A percentile compares a stretch with the other conserved stretches of the same genome.
phyloP scores from a whole-genome alignment of 2,329 filamentous ascomycete species.

The Claviceps purpurea region DNA sequence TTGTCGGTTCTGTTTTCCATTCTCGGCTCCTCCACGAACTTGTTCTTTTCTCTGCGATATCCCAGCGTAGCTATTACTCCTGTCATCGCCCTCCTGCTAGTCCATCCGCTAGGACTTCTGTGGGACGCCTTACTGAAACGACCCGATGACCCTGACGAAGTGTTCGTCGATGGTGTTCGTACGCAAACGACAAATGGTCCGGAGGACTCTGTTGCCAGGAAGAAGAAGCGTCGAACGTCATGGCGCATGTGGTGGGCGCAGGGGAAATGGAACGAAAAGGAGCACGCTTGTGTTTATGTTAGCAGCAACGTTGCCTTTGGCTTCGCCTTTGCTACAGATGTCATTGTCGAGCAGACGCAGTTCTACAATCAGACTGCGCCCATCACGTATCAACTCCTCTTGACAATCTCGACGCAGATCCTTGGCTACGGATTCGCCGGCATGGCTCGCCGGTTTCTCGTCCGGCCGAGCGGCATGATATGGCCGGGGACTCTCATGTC shows the following conservation, averaged over 20 bases:
- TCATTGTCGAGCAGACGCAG: constrained; percentile 79
- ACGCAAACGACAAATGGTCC: constrained; percentile 10
- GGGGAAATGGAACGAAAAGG: constrained; percentile 76
- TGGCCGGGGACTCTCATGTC: constrained; percentile 85
- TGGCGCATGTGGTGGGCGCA: constrained; percentile 64
- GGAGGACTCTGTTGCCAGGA: constrained; percentile 8
- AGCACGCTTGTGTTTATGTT: constrained; percentile 79
- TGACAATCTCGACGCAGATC: constrained; percentile 77
- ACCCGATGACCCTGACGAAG: constrained; percentile 34
- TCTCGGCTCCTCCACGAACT: constrained; percentile 68
- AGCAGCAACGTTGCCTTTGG: constrained; percentile 84
- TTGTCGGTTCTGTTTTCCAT: constrained; percentile 70
- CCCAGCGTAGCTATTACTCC: constrained; percentile 82
- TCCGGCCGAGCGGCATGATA: constrained; percentile 78
- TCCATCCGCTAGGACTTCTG: constrained; percentile 67
- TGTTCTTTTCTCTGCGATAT: constrained; percentile 84
- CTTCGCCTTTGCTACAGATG: constrained; percentile 79
- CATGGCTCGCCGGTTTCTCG: constrained; percentile 65
- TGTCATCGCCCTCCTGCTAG: constrained; percentile 73
- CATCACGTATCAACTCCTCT: constrained; percentile 65
- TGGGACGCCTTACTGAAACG: constrained; percentile 67
- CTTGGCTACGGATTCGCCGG: constrained; percentile 79
- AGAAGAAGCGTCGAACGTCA: constrained; percentile 23
- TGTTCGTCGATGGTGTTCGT: constrained; percentile 36
- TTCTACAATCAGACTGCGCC: constrained; percentile 76